phyloP scores from a whole-genome alignment of 495 filamentous ascomycete genomes.

The Neurospora tetrasperma region DNA sequence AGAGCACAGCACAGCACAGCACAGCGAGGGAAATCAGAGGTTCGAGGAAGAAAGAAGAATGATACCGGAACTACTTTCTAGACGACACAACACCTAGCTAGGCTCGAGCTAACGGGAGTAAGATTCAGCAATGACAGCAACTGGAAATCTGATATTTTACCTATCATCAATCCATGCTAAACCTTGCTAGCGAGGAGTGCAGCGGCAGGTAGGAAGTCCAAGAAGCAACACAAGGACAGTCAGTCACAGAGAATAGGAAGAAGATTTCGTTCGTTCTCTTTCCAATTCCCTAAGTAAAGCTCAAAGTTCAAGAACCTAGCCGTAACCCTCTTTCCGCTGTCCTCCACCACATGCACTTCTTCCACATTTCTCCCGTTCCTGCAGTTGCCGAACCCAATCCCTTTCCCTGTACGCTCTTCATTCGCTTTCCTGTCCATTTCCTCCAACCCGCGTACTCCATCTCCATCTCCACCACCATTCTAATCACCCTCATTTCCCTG shows the following conservation, averaged over 20 bases:
- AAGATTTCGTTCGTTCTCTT: neutral
- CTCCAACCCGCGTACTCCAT: neutral
- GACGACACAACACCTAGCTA: neutral
- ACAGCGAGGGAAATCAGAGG: too few species aligned
- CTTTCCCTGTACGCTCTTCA: neutral
- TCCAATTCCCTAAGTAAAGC: neutral
- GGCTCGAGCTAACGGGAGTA: neutral
- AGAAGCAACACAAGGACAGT: neutral
- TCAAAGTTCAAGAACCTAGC: neutral
- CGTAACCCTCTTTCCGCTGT: neutral
- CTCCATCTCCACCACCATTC: neutral
- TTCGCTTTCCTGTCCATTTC: neutral
- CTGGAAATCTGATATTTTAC: neutral
- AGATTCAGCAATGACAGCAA: neutral
- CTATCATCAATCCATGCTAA: neutral
- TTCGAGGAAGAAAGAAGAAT: too few species aligned
- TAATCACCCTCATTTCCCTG: neutral
- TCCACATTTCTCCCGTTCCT: neutral
- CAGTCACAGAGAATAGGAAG: neutral
- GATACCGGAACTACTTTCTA: too few species aligned
- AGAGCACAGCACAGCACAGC: too few species aligned
- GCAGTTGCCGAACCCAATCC: neutral
- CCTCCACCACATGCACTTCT: neutral
- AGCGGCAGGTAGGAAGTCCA: neutral
- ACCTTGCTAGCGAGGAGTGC: neutral